Percentiles rank a stretch among this genome's conserved stretches.
Conservation (phyloP, 108 stramenopile species). For the Epipyxis sp. region DNA sequence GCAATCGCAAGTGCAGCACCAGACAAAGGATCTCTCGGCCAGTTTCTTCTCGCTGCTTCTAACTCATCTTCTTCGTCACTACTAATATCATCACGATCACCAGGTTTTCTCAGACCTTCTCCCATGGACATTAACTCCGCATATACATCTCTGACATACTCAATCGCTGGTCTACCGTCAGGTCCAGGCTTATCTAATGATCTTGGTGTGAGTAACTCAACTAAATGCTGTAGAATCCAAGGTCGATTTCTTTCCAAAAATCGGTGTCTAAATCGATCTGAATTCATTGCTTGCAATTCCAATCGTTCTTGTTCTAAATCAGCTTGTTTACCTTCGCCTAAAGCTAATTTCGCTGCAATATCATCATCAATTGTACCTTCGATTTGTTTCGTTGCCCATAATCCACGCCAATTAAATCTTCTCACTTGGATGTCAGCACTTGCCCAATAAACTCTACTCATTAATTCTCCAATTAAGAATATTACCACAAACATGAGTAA, state of each 20-base stretch:
- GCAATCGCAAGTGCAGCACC: constrained; percentile 66
- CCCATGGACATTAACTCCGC: constrained; percentile 71
- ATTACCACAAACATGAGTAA: constrained; percentile 63
- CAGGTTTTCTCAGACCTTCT: constrained; percentile 58
- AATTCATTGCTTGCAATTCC: constrained; percentile 73
- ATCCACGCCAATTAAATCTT: constrained; percentile 64
- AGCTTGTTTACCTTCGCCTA: constrained; percentile 75
- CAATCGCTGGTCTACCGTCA: constrained; percentile 63
- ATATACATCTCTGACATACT: constrained; percentile 73
- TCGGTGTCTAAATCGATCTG: constrained; percentile 71
- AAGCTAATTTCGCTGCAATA: constrained; percentile 75
- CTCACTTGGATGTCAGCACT: constrained; percentile 56
- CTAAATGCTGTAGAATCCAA: constrained; percentile 77
- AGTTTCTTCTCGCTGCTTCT: constrained; percentile 56
- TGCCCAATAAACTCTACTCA: constrained; percentile 50
- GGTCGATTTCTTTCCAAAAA: constrained; percentile 81
- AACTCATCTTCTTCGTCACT: constrained; percentile 66
- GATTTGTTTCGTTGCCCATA: constrained; percentile 66
- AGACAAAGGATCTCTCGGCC: constrained; percentile 64
- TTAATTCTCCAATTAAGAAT: constrained; percentile 55
- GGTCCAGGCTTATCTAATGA: constrained; percentile 55
- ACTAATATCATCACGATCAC: constrained; percentile 62
- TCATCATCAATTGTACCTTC: constrained; percentile 80
- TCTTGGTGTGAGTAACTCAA: constrained; percentile 72
- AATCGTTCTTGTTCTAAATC: constrained; percentile 74